Percentiles rank a stretch among this genome's conserved stretches.
These are phyloP conservation scores for Apiotrichum laibachii DNA, from an alignment of 1,284 basidiomycete species.

Conservation along the genomic window DNA sequence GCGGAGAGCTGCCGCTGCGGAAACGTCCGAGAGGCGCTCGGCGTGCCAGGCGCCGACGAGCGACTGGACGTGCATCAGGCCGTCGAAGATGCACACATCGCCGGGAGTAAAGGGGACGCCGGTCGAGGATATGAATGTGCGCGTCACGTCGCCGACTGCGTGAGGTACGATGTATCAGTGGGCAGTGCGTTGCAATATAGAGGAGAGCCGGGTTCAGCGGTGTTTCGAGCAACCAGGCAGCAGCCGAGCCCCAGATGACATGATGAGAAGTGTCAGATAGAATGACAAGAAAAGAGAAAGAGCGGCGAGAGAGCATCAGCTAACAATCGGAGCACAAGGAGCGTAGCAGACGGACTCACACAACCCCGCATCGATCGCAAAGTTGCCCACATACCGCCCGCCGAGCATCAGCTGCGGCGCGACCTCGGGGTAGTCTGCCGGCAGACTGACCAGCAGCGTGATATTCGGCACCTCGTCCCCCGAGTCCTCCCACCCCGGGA, in stretches of 20 bases:
- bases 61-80: constrained; percentile 72
- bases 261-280: neutral
- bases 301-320: neutral
- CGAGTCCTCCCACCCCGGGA: constrained; percentile 50
- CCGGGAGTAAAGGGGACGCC: constrained; percentile 72
- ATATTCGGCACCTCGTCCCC: constrained; percentile 55
- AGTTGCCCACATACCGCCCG: constrained; percentile 79
- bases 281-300: neutral
- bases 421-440: constrained; percentile 65
- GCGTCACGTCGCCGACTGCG: constrained; percentile 66
- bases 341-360: constrained; percentile 37
- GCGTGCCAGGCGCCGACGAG: constrained; percentile 68
- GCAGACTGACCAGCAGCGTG: constrained; percentile 69
- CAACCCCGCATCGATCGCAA: constrained; percentile 40
- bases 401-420: constrained; percentile 81
- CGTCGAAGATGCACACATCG: constrained; percentile 81
- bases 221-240: neutral
- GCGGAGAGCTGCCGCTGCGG: constrained; percentile 59
- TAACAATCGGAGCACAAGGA: no score
- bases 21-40: constrained; percentile 60
- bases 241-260: neutral
- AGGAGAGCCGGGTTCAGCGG: no score
- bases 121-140: constrained; percentile 73
- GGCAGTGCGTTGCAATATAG: no score
- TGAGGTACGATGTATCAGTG: neutral